Base-by-base conservation (phyloP, 148 eudicot species). In the Spergularia bocconei region DNA sequence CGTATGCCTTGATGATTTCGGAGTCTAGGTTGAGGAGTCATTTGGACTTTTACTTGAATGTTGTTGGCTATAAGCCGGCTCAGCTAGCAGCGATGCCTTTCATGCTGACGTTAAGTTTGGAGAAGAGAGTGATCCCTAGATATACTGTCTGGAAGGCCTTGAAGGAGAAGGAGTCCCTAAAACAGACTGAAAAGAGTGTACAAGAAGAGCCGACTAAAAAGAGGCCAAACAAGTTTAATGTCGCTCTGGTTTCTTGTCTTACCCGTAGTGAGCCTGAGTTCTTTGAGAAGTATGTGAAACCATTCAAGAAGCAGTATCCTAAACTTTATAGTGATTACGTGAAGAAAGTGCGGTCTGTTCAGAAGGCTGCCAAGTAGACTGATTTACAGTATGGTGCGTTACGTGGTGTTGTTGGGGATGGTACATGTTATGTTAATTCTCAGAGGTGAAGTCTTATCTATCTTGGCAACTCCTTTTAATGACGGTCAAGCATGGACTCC, bases 71-170 rank as follows among this genome's bases (percentile, higher is more conserved):
- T 60, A 56, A 58, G n/a, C 76, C 82, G n/a, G 69, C 20, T 50
- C 61, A 67, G 67, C 33, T 84, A 16, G 78, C 81, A 6, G 0
- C 67, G 0, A 52, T 33, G 11, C 60, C 83, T 16, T 11, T 1
- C 23, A 19, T 82, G 11, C 56, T 82, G 14, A 63, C 61, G 33
- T 54, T 7, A 16, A 85, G 82, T 70, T 77, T 77, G 52, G 84
- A 85, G 76, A 85, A 77, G 63, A 77, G 85, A 59, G 71, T 82
- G 9, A 12, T 77, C 6, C 87, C 85, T 17, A 79, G 87, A 44
- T 10, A 77, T 67, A 53, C 48, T 44, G 9, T 82, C 7, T 56
- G 79, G 56, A 56, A 70, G 54, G 72, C 39, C 54, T 52, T 82
- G 51, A 85, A 69, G 69, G 81, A 79, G 78, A 85, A 80, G 55